phyloP scores from a whole-genome alignment of 2,329 filamentous ascomycete species.

The Fusarium pilosicola region DNA sequence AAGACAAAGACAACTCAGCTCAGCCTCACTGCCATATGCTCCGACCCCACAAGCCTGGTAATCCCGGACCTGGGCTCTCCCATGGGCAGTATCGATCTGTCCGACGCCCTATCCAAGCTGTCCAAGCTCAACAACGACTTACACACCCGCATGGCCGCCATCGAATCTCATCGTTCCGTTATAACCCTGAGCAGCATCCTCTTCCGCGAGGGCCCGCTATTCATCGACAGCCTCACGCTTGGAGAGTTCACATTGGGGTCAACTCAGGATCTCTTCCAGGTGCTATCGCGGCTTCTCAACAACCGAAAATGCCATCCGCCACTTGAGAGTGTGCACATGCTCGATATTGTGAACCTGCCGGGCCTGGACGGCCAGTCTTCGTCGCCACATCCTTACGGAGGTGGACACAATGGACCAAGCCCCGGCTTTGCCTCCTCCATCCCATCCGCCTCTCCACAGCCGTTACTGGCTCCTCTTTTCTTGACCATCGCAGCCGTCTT shows the following conservation, averaged over 20 bases:
- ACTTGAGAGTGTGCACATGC: background rate
- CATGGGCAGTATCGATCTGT: fast-evolving
- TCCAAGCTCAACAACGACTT: background rate
- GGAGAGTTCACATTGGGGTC: background rate
- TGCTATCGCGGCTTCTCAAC: background rate
- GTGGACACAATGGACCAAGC: background rate
- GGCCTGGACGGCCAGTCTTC: background rate
- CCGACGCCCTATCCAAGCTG: background rate
- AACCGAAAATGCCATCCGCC: background rate
- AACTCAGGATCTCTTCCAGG: background rate
- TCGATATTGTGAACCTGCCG: background rate
- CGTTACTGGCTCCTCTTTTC: fast-evolving
- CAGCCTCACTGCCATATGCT: background rate
- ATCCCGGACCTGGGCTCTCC: background rate
- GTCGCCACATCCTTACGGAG: background rate
- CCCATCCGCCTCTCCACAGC: background rate
- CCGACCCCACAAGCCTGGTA: background rate
- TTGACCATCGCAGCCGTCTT: background rate
- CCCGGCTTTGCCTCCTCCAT: background rate
- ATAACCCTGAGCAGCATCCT: background rate
- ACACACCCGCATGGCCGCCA: background rate
- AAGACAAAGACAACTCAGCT: fast-evolving
- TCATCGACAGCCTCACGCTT: background rate
- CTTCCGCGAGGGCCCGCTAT: background rate
- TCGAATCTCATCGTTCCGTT: background rate